A percentile compares a stretch with the other conserved stretches of the same genome.
These are phyloP conservation scores for Nidula niveotomentosa DNA, from an alignment of 1,284 basidiomycete species.

Conservation along the genomic window DNA sequence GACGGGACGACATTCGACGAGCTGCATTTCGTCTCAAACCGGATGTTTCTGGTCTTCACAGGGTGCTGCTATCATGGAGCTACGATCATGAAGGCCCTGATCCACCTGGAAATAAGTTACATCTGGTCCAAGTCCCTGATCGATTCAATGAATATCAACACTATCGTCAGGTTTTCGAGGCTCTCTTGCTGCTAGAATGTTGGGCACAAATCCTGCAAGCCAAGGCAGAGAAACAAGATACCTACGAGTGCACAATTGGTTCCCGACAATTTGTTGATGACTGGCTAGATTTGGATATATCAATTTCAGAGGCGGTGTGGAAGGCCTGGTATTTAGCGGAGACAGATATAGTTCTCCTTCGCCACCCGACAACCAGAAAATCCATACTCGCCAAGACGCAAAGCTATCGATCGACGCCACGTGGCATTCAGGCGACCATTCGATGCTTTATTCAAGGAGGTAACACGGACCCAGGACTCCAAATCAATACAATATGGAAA, in stretches of 20 bases:
- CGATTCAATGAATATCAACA: conserved; percentile 66
- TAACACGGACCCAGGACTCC: conserved; percentile 53
- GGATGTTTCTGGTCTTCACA: conserved; percentile 80
- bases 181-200: conserved; percentile 88
- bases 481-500: conserved; percentile 69
- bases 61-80: conserved; percentile 85
- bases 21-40: conserved; percentile 78
- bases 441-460: conserved; percentile 46
- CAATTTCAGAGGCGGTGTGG: conserved; percentile 53
- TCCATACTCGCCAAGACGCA: conserved; percentile 79
- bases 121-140: conserved; percentile 55
- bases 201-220: conserved; percentile 89
- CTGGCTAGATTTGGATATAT: conserved; percentile 73
- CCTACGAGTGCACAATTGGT: conserved; percentile 57
- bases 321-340: conserved; percentile 80
- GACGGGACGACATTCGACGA: conserved; percentile 62
- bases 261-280: conserved; percentile 69
- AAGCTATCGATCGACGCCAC: conserved; percentile 54
- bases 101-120: conserved; percentile 47
- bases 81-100: conserved; percentile 68
- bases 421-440: conserved; percentile 48
- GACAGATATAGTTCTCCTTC: conserved; percentile 76
- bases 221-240: conserved; percentile 61
- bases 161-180: conserved; percentile 81
- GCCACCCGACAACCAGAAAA: conserved; percentile 48